Evolutionary conservation across 2,329 filamentous ascomycete species (phyloP), one percentile per base, ranked within the genome.

Genomic region (Plectosphaerella sp.): DNA sequence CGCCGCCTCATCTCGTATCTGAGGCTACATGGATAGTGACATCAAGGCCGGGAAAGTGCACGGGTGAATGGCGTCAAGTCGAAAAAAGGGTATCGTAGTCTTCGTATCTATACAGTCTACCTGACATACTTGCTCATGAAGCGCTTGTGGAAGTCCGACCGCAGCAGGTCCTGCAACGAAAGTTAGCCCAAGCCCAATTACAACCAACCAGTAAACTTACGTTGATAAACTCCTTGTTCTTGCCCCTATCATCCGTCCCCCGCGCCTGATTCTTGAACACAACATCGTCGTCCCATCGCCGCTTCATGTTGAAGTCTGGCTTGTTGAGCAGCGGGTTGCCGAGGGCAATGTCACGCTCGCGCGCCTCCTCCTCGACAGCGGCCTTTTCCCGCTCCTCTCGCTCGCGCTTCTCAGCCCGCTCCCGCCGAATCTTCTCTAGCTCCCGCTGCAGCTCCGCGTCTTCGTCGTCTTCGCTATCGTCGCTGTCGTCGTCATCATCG

Each of bases 231-330:
- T 96, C 92, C 75, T 93, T 95, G 72, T 81, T 83, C 75, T 91
- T 83, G 57, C 87, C 85, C 75, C 87, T 92, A 57, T 97, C 91
- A 65, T 97, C 93, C 1, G 92, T 96, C 9, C 93, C 94, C 54
- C 94, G 82, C 35, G 93, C 94, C 73, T 99, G 94, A 70, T 99
- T 99, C 77, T 96, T 97, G 75, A 99, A 99, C 3, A 99, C 92
- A 12, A 99, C 94, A 67, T 99, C 94, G 63, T 99, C 94, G 62
- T 99, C 94, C 94, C 94, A 99, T 61, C 92, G 77, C 60, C 90
- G 78, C 79, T 96, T 97, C 64, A 97, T 86, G 53, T 87, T 91
- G 67, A 95, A 97, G 61, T 96, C 91, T 18, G 82, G 73, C 67
- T 89, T 89, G 48, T 97, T 97, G 52, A 99, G 80, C 49, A 99